phyloP scores from a whole-genome alignment of 2,329 filamentous ascomycete genomes.

The Exophiala viscosa region DNA sequence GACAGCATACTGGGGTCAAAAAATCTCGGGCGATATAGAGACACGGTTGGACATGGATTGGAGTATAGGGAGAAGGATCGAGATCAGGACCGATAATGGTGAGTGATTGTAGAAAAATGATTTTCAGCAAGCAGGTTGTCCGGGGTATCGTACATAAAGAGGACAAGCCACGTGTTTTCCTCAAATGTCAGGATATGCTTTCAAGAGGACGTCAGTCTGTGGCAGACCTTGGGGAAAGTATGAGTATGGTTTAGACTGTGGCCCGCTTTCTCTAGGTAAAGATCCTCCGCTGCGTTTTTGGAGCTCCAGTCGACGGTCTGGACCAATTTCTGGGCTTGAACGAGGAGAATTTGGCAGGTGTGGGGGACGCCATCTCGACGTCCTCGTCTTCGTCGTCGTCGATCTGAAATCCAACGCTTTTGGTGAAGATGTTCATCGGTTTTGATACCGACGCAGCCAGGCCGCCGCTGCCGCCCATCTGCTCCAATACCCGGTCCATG shows the following conservation, averaged over 20 bases:
- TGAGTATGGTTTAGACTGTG: background rate
- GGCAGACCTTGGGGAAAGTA: background rate
- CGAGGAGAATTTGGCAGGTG: conserved; percentile 9
- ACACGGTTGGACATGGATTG: too few relatives aligned
- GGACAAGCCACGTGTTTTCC: background rate
- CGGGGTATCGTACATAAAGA: conserved; percentile 8
- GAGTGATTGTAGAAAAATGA: too few relatives aligned
- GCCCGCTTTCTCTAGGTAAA: conserved; percentile 6
- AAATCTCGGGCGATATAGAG: too few relatives aligned
- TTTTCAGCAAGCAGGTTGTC: background rate
- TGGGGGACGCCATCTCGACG: conserved; percentile 21
- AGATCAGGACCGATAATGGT: too few relatives aligned
- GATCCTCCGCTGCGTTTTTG: conserved; percentile 13
- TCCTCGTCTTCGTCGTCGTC: conserved; percentile 18
- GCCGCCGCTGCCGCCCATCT: conserved; percentile 32
- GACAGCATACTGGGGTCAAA: too few relatives aligned
- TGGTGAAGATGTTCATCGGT: conserved; percentile 17
- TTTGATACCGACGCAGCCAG: background rate
- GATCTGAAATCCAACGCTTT: conserved; percentile 15
- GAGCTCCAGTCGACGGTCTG: conserved; percentile 1
- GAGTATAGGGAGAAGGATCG: too few relatives aligned
- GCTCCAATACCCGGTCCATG: conserved; percentile 45
- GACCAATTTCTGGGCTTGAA: conserved; percentile 5
- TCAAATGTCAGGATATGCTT: background rate
- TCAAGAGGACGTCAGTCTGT: background rate